phyloP scores from a whole-genome alignment of 306 rosid genomes.

The Trifolium pratense region DNA sequence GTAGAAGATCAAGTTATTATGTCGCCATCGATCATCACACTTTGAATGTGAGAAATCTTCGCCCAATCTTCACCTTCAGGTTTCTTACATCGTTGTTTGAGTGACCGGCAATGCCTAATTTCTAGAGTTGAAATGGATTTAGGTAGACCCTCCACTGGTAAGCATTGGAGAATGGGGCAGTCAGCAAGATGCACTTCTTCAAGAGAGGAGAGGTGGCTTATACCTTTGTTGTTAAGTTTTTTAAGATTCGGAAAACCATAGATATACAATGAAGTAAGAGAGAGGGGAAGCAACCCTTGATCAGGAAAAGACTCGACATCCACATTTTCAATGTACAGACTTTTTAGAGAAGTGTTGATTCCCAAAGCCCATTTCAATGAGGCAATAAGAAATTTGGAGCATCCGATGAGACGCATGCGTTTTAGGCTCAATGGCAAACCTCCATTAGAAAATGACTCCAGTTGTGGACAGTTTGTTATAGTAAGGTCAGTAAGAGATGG shows the following conservation, averaged over 20 bases:
- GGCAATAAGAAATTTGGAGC: not conserved
- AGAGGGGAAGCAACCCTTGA: conserved; percentile 27
- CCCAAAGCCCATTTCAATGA: conserved; percentile 12
- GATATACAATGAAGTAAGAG: accelerated
- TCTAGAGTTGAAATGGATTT: conserved; percentile 6
- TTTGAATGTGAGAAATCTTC: conserved; percentile 40
- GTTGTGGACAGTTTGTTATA: not conserved
- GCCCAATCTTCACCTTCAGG: conserved; percentile 41
- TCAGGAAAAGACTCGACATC: conserved; percentile 39
- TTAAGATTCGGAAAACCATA: not conserved
- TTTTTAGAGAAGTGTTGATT: not conserved
- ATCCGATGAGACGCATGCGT: not conserved
- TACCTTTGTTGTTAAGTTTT: conserved; percentile 22
- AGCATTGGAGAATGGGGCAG: conserved; percentile 34
- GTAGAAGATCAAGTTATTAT: too few species aligned
- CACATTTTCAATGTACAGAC: accelerated
- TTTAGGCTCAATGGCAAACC: not conserved
- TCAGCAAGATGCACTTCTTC: accelerated
- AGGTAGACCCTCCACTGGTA: conserved; percentile 43
- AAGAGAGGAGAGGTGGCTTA: conserved; percentile 34
- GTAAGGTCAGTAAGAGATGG: not conserved
- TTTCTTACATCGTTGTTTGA: too few species aligned
- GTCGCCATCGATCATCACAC: not conserved
- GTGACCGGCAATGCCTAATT: too few species aligned
- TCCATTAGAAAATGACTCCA: not conserved